Conservation (phyloP, 441 rosid genomes). For the Jatropha podagrica region DNA sequence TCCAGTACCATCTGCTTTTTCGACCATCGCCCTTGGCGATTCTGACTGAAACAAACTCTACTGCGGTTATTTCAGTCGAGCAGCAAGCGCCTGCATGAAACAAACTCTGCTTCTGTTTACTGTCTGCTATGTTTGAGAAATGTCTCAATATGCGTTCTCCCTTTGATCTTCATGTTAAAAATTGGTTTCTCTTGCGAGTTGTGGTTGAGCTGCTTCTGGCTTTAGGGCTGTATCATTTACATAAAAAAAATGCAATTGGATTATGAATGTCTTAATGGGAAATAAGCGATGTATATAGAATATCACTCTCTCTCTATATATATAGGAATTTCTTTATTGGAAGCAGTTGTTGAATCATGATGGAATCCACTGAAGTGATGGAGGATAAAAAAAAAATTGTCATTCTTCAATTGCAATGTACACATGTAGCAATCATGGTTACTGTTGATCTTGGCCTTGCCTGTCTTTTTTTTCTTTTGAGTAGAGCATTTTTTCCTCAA, state of each 20-base stretch:
- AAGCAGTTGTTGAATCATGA: background rate
- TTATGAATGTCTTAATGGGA: background rate
- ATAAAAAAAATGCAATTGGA: too few species aligned
- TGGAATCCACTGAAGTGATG: background rate
- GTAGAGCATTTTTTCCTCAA: background rate
- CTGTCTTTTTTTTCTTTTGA: background rate
- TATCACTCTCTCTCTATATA: background rate
- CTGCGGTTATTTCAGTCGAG: background rate
- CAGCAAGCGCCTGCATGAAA: slow-evolving; percentile 1
- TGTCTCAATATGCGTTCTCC: background rate
- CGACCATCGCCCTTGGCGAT: too few species aligned
- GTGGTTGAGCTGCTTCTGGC: background rate
- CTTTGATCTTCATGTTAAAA: slow-evolving; percentile 10
- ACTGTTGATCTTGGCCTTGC: background rate
- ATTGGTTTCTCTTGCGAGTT: too few species aligned
- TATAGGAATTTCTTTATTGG: background rate
- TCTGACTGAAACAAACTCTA: too few species aligned
- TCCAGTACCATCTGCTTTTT: too few species aligned
- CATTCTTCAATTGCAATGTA: background rate
- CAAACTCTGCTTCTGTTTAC: background rate
- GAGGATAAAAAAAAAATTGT: background rate
- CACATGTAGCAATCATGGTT: background rate
- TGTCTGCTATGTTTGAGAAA: slow-evolving; percentile 6
- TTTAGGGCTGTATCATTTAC: background rate
- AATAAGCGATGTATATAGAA: background rate